Conservation (phyloP, 768 basidiomycete genomes). For the Baorangia bicolor region DNA sequence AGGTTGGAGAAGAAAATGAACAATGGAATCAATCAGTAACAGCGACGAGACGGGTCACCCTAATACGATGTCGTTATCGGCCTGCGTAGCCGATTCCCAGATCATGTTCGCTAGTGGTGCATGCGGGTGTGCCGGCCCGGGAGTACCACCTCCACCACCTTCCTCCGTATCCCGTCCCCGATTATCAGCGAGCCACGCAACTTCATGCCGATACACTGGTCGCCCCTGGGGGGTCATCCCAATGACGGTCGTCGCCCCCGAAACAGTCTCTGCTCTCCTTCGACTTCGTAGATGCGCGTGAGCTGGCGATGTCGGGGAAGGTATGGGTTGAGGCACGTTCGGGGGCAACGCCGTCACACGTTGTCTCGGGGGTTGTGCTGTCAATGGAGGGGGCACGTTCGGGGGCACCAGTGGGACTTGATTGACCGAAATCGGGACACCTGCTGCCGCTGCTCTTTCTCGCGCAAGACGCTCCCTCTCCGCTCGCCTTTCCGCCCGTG, state of each 20-base stretch:
- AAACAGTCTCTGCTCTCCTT: conserved; percentile 35
- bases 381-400: conserved; percentile 14
- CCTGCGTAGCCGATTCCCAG: conserved; percentile 30
- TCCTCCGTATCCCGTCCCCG: conserved; percentile 20
- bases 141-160: conserved; percentile 14
- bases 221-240: conserved; percentile 30
- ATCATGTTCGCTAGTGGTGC: conserved; percentile 24
- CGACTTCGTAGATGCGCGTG: conserved; percentile 27
- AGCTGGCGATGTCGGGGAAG: conserved; percentile 20
- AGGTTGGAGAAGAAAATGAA: background rate
- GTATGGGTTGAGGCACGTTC: conserved; percentile 20
- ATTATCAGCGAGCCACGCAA: conserved; percentile 26
- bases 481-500: conserved; percentile 36
- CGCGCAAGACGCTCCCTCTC: conserved; percentile 36
- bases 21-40: conserved; percentile 2
- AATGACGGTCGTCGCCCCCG: conserved; percentile 27
- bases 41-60: conserved; percentile 19
- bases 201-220: conserved; percentile 30
- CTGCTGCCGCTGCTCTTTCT: conserved; percentile 22
- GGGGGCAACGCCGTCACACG: conserved; percentile 32
- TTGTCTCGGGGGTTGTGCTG: conserved; percentile 22
- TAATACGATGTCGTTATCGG: conserved; percentile 32
- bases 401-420: conserved; percentile 13
- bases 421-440: conserved; percentile 12
- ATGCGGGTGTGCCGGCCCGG: conserved; percentile 22